Evolutionary conservation across 257 asterid genomes (phyloP).

Genomic region (Petunia axillaris): DNA sequence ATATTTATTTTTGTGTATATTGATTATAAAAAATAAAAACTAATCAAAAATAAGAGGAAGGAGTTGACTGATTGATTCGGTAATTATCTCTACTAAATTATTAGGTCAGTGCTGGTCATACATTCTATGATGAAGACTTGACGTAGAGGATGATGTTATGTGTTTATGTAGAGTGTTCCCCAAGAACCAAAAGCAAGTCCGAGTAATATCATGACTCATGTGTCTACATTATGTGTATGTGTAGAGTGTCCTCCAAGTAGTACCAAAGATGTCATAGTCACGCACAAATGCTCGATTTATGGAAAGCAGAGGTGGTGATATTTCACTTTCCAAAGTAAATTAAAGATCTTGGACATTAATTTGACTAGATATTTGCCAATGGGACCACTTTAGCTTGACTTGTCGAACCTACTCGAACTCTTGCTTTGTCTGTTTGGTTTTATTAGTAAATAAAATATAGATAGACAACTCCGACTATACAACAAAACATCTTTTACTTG

Average conservation of each 20-base stretch:
- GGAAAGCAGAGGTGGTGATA: not conserved
- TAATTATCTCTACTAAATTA: too few species aligned
- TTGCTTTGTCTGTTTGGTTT: not conserved
- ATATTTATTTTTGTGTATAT: too few species aligned
- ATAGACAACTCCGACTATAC: not conserved
- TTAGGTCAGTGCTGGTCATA: too few species aligned
- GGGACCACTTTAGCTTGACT: not conserved
- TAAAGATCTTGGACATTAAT: too few species aligned
- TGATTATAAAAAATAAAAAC: too few species aligned
- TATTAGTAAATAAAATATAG: not conserved
- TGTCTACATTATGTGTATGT: not conserved
- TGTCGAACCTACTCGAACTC: not conserved
- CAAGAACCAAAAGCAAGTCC: not conserved
- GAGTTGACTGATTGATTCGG: too few species aligned
- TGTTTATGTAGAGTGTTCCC: not conserved
- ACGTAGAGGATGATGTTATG: not conserved
- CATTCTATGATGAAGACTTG: not conserved
- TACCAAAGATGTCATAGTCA: slow-evolving; percentile 2
- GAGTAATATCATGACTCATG: not conserved
- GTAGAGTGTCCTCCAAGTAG: not conserved
- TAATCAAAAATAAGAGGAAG: too few species aligned
- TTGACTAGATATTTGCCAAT: too few species aligned
- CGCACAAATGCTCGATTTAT: not conserved
- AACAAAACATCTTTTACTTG: not conserved
- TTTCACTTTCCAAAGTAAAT: slow-evolving; percentile 18